These are phyloP conservation scores for Talaromyces thailandensis DNA, from an alignment of 495 filamentous ascomycete species.

Conservation along the genomic window DNA sequence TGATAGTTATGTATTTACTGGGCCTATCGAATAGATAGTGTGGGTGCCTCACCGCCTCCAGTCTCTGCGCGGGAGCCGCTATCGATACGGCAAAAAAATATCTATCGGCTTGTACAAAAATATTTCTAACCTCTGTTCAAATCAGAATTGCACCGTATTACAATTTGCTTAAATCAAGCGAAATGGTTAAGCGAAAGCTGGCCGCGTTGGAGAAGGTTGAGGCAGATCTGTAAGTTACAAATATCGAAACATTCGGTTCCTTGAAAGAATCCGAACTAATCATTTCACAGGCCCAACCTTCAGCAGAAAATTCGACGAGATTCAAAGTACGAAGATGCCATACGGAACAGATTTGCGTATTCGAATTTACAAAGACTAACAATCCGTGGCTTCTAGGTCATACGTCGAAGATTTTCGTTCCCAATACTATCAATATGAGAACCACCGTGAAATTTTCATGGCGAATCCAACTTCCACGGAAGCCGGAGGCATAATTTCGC, in stretches of 20 bases:
- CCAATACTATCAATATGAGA: conserved; percentile 89
- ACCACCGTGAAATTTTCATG: conserved; percentile 82
- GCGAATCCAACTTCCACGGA: conserved; percentile 67
- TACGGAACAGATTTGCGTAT: neutral
- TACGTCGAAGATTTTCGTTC: conserved; percentile 79
- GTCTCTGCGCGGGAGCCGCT: neutral
- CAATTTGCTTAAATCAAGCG: conserved; percentile 5
- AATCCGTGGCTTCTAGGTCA: conserved; percentile 46
- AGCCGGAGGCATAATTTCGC: conserved; percentile 59
- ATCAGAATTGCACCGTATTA: neutral
- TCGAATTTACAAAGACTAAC: neutral
- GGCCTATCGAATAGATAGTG: neutral
- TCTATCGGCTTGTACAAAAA: conserved; percentile 9
- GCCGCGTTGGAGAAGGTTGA: conserved; percentile 92
- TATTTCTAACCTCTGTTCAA: neutral
- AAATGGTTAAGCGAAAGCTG: conserved; percentile 77
- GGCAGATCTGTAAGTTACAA: conserved; percentile 59
- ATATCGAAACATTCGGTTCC: neutral
- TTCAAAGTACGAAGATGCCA: conserved; percentile 47
- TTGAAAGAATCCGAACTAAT: neutral
- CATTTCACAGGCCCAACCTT: conserved; percentile 54
- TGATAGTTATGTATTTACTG: neutral
- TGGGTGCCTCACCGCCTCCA: neutral
- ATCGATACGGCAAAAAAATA: conserved; percentile 16
- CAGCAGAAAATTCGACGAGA: conserved; percentile 86